phyloP scores from a whole-genome alignment of 495 filamentous ascomycete genomes.

The Aspergillus conjunctus region DNA sequence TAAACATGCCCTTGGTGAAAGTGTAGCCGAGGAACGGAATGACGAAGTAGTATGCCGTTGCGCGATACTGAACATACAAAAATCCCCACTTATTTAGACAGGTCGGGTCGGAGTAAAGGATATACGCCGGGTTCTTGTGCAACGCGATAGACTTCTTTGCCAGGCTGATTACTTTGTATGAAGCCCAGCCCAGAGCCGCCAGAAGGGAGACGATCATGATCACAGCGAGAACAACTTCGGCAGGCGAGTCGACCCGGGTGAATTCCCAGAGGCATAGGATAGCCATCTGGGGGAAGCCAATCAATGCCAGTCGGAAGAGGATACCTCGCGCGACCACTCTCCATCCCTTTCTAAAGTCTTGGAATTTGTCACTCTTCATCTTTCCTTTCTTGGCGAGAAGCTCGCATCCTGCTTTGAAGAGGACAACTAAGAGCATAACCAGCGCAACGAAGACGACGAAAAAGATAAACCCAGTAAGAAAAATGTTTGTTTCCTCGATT shows the following conservation, averaged over 20 bases:
- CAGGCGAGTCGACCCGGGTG: constrained; percentile 80
- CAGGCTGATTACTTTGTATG: constrained; percentile 84
- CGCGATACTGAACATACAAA: constrained; percentile 95
- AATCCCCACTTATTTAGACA: constrained; percentile 98
- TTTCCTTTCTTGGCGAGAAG: constrained; percentile 67
- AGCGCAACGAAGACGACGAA: constrained; percentile 80
- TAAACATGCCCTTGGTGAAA: constrained; percentile 86
- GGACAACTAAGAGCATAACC: constrained; percentile 69
- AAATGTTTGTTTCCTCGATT: constrained; percentile 92
- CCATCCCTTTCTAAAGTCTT: constrained; percentile 93
- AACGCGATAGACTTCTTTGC: constrained; percentile 85
- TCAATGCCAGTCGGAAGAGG: constrained; percentile 84
- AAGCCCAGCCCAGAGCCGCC: constrained; percentile 79
- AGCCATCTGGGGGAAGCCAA: constrained; percentile 91
- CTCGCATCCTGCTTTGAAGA: constrained; percentile 82
- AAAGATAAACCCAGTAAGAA: constrained; percentile 88
- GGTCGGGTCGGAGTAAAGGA: constrained; percentile 91
- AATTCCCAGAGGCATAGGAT: constrained; percentile 95
- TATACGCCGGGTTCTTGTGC: constrained; percentile 97
- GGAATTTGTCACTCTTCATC: constrained; percentile 86
- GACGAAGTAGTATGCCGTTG: constrained; percentile 96
- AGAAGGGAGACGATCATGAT: constrained; percentile 87
- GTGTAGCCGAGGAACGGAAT: constrained; percentile 79
- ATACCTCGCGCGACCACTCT: constrained; percentile 86
- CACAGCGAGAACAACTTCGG: constrained; percentile 83